Evolutionary conservation across 2,329 filamentous ascomycete species (phyloP).

Genomic region (Claviceps africana): DNA sequence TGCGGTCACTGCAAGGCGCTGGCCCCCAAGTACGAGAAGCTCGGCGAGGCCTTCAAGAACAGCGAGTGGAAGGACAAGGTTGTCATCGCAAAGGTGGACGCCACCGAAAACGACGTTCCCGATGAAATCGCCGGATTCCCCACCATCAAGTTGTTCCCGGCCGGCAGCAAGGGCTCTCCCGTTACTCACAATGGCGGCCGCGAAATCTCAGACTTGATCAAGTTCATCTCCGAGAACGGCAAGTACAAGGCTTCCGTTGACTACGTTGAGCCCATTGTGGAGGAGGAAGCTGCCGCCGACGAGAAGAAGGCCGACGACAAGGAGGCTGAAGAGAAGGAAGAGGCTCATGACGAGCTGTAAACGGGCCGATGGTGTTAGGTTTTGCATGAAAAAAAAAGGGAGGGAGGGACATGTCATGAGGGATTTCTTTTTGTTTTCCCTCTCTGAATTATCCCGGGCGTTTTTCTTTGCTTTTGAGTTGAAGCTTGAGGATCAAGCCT

Average conservation of each 20-base stretch:
- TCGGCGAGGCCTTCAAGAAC: conserved; percentile 63
- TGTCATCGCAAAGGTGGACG: conserved; percentile 93
- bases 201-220: conserved; percentile 78
- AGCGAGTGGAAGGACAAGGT: conserved; percentile 72
- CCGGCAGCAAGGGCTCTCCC: conserved; percentile 72
- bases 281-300: conserved; percentile 40
- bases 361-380: conserved; percentile 11
- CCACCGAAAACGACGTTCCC: conserved; percentile 88
- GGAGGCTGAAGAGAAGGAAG: conserved; percentile 24
- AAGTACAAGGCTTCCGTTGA: conserved; percentile 66
- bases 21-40: conserved; percentile 91
- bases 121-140: conserved; percentile 97
- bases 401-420: conserved; percentile 8
- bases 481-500: conserved; percentile 8
- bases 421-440: conserved; percentile 9
- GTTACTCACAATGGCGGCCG: conserved; percentile 79
- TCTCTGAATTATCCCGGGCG: conserved; percentile 20
- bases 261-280: conserved; percentile 39
- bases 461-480: conserved; percentile 8
- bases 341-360: conserved; percentile 58
- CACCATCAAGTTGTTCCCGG: conserved; percentile 95
- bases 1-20: conserved; percentile 99
- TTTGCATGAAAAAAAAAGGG: conserved; percentile 8
- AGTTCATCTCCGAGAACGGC: conserved; percentile 91
- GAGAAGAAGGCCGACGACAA: conserved; percentile 33